Percentiles rank a stretch among this genome's conserved stretches.
phyloP scores from a whole-genome alignment of 495 filamentous ascomycete species.

The Aspergillus leporis region DNA sequence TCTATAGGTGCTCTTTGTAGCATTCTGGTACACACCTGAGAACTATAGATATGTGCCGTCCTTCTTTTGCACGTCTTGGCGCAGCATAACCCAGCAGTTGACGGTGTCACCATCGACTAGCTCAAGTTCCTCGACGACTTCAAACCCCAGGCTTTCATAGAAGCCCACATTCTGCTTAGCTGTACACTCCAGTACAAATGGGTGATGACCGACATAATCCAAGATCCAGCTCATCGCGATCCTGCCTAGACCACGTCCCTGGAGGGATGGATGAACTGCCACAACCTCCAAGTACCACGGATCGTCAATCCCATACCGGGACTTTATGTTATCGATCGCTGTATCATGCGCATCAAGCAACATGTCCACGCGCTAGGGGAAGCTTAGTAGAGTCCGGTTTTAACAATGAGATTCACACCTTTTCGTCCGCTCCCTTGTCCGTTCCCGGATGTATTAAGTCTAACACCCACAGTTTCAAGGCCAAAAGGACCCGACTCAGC shows the following conservation, averaged over 20 bases:
- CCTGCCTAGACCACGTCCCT: slow-evolving; percentile 26
- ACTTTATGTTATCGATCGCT: slow-evolving; percentile 9
- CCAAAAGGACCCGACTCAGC: slow-evolving; percentile 8
- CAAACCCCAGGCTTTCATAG: slow-evolving; percentile 30
- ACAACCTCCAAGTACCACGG: slow-evolving; percentile 35
- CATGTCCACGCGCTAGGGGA: slow-evolving; percentile 21
- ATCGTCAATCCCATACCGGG: slow-evolving; percentile 10
- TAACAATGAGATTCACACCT: slow-evolving; percentile 11
- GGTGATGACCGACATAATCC: slow-evolving; percentile 14
- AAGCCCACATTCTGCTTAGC: slow-evolving; percentile 25
- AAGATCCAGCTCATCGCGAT: slow-evolving; percentile 21
- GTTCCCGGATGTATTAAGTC: slow-evolving; percentile 17
- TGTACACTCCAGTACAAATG: slow-evolving; percentile 31
- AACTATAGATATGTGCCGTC: background rate
- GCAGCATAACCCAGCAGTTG: slow-evolving; percentile 33
- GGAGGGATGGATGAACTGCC: slow-evolving; percentile 32
- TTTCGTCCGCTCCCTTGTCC: slow-evolving; percentile 18
- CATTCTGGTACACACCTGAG: background rate
- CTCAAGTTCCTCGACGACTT: slow-evolving; percentile 24
- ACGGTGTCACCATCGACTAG: slow-evolving; percentile 22
- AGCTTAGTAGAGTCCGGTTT: background rate
- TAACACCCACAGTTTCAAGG: slow-evolving; percentile 25
- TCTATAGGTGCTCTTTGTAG: slow-evolving; percentile 14
- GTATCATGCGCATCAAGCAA: slow-evolving; percentile 18
- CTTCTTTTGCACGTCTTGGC: slow-evolving; percentile 1